Evolutionary conservation across 805 yeast species (phyloP), one percentile per base, ranked within the genome.

Genomic region (Zygosaccharomyces rouxii): DNA sequence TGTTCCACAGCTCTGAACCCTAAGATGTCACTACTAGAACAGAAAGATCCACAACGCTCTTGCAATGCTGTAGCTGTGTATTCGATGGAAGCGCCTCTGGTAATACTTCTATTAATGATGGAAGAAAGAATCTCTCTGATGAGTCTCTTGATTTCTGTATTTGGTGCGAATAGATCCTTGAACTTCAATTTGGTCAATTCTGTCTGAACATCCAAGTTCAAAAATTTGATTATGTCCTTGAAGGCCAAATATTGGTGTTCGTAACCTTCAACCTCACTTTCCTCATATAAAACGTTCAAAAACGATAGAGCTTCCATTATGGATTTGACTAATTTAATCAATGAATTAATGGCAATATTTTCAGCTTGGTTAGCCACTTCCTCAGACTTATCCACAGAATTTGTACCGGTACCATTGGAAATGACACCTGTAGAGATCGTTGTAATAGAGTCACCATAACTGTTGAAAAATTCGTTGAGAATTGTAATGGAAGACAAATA

Each of bases 1-100:
- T 86, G 89, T 65, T 94, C 99, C 57, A 89, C 82, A 0, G 97
- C 98, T 67, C 92, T 86, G 74, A 90, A 94, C 11, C 94, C 87
- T 51, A 89, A 76, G 23, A 94, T 97, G 67, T 94, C 99, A 55
- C 86, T 88, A 13, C 95, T 81, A 0, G 97, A 88, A 62, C 98
- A 94, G 68, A 89, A 94, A 0, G 96, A 82, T 1, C 96, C 95
- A 72, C 99, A 94, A 51, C 92, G 83, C 47, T 88, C 95, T 67
- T 94, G 96, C 44, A 94, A 71, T 1, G 90, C 81, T 30, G 83
- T 81, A 0, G 97, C 95, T 44, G 92, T 87, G 49, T 84, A 74
- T 63, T 92, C 98, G 39, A 94, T 92, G 0, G 96, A 86, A 3
- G 88, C 92, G n/a, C 99, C 98, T 55, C 86, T 81, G 33, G 87